Percentiles rank a stretch among this genome's conserved stretches.
phyloP scores from a whole-genome alignment of 1,284 basidiomycete genomes.

The Xanthoconium separans region DNA sequence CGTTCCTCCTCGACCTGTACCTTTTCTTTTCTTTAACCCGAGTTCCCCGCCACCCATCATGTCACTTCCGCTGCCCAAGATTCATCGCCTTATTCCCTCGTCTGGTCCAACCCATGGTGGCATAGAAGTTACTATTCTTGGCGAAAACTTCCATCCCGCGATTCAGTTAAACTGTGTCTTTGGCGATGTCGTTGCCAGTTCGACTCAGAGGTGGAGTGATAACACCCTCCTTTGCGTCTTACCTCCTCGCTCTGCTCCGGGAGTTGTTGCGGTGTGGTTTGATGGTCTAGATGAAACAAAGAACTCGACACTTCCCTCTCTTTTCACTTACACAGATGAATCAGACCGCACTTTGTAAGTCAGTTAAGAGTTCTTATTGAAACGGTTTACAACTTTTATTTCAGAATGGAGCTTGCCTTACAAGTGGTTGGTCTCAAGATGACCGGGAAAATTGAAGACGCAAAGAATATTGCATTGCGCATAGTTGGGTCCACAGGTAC shows the following conservation, averaged over 20 bases:
- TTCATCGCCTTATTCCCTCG: conserved; percentile 86
- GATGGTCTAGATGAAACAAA: conserved; percentile 66
- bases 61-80: conserved; percentile 58
- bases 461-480: conserved; percentile 86
- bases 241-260: conserved; percentile 81
- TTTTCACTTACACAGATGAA: conserved; percentile 91
- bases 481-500: conserved; percentile 66
- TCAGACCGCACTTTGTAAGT: conserved; percentile 84
- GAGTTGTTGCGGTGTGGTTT: conserved; percentile 89
- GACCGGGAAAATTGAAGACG: conserved; percentile 93
- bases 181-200: conserved; percentile 79
- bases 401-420: conserved; percentile 90
- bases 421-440: conserved; percentile 95
- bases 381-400: conserved; percentile 20
- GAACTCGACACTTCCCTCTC: conserved; percentile 52
- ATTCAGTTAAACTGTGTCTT: conserved; percentile 80
- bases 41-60: conserved; percentile 44
- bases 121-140: conserved; percentile 92
- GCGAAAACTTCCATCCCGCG: conserved; percentile 80
- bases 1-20: conserved; percentile 34
- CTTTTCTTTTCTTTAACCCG: conserved; percentile 63
- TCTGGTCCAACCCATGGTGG: conserved; percentile 93
- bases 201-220: conserved; percentile 89
- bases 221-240: conserved; percentile 93
- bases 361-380: conserved; percentile 7